Percentiles rank a stretch among this genome's conserved stretches.
Conservation (phyloP, 2,329 filamentous ascomycete genomes). For the Monosporascus cannonballus region DNA sequence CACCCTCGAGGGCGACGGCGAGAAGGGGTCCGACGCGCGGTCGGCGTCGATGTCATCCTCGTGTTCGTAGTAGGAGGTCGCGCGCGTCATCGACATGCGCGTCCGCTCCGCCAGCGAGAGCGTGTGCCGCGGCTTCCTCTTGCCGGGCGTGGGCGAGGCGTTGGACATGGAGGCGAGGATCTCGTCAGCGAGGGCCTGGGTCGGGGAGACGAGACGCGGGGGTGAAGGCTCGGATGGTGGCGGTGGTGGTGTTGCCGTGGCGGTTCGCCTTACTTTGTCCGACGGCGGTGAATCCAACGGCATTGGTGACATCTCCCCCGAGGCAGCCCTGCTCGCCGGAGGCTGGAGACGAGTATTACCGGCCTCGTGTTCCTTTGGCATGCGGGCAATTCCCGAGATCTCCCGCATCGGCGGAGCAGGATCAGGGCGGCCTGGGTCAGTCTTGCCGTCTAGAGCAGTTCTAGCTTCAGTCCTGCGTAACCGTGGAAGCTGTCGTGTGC, state of each 20-base stretch:
- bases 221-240: slow-evolving; percentile 3
- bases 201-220: slow-evolving; percentile 31
- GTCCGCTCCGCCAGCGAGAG: slow-evolving; percentile 73
- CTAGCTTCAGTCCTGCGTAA: neutral
- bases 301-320: neutral
- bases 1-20: slow-evolving; percentile 8
- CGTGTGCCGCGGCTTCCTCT: slow-evolving; percentile 48
- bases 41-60: slow-evolving; percentile 24
- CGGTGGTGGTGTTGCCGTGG: neutral
- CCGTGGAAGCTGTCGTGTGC: neutral
- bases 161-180: slow-evolving; percentile 50
- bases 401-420: neutral
- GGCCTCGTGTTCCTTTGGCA: neutral
- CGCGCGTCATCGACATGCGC: slow-evolving; percentile 68
- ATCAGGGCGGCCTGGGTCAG: neutral
- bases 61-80: slow-evolving; percentile 23
- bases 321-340: neutral
- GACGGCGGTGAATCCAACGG: neutral
- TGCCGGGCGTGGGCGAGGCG: slow-evolving; percentile 48
- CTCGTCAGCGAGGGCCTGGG: slow-evolving; percentile 47
- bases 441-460: neutral
- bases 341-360: neutral
- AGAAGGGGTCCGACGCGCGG: slow-evolving; percentile 12
- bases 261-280: neutral
- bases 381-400: neutral